Evolutionary conservation across 1,284 basidiomycete species (phyloP), one percentile per base, ranked within the genome.

Genomic region (Cutaneotrichosporon mucoides): DNA sequence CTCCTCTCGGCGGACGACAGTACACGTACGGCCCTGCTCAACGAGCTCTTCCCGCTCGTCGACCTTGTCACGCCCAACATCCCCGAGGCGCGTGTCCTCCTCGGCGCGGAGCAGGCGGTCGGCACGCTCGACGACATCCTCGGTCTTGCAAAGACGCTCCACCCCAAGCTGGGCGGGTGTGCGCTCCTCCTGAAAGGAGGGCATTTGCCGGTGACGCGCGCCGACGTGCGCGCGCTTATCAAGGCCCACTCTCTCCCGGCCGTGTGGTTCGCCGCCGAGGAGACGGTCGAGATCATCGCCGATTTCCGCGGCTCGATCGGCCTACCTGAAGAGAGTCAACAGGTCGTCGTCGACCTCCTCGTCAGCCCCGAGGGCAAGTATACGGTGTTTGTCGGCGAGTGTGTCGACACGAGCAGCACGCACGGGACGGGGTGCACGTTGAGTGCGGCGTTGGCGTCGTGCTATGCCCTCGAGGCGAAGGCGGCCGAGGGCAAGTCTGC

Each of bases 401-500:
- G 84, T 24, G 79, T 94, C 33, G 81, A 87, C 5, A 87, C 87
- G 9, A 83, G 77, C 33, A 90, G 82, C 64, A 94, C 93, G 0
- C 94, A 97, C 71, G 94, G 94, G 1, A 97, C 94, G 0, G 94
- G 94, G 1, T 98, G 93, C 73, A 97, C 94, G 0, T 81, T 97
- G 8, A 88, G 87, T 43, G 87, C 92, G 0, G 90, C 92, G 0
- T 82, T 96, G 12, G 86, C 88, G 1, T 86, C 86, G 53, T 44
- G 62, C 11, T 60, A 66, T 41, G 71, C 66, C 36, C 38, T 47
- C n/a, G 45, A 60, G 36, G 36, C 46, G 6, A 16, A 9, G 11
- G 12, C 12, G 8, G 34, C 33, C 13, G 46, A 33, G 10, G 15
- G 7, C 44, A 47, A 36, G 33, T 12, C 15, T 8, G 44, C n/a